These are phyloP conservation scores for Eucalyptus cloeziana DNA, from an alignment of 345 rosid species.

Conservation along the genomic window DNA sequence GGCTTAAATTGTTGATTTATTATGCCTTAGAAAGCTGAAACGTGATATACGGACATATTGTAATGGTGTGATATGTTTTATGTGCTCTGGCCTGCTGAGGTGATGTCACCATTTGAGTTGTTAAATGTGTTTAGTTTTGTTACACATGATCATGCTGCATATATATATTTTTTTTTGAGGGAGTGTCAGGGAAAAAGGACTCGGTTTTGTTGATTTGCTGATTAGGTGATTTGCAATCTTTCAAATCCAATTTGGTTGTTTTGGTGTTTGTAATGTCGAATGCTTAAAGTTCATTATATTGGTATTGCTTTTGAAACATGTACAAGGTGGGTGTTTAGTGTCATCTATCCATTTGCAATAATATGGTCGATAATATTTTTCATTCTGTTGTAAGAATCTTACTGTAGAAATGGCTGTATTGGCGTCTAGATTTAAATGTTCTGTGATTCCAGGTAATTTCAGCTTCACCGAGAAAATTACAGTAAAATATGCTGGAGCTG, in stretches of 20 bases:
- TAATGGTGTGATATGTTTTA: not conserved
- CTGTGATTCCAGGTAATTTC: constrained; percentile 41
- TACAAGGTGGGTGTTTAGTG: not conserved
- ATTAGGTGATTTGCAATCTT: not conserved
- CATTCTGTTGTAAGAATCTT: not conserved
- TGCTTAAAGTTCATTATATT: not conserved
- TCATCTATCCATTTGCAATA: not conserved
- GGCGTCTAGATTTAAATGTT: not conserved
- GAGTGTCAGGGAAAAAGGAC: not conserved
- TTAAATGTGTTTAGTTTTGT: not conserved
- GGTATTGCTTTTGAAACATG: not conserved
- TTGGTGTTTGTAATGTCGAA: not conserved
- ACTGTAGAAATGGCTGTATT: not conserved
- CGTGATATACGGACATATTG: not conserved
- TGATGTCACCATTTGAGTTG: not conserved
- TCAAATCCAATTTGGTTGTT: not conserved
- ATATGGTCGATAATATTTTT: not conserved
- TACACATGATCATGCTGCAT: not conserved
- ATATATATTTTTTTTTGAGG: not conserved
- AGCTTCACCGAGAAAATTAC: constrained; percentile 39
- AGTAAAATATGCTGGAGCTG: constrained; percentile 64
- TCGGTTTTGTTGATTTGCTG: not conserved
- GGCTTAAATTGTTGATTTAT: not conserved
- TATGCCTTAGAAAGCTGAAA: not conserved
- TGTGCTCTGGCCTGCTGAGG: not conserved